These are phyloP conservation scores for Venturia carpophila DNA, from an alignment of 2,329 filamentous ascomycete species.

Conservation along the genomic window DNA sequence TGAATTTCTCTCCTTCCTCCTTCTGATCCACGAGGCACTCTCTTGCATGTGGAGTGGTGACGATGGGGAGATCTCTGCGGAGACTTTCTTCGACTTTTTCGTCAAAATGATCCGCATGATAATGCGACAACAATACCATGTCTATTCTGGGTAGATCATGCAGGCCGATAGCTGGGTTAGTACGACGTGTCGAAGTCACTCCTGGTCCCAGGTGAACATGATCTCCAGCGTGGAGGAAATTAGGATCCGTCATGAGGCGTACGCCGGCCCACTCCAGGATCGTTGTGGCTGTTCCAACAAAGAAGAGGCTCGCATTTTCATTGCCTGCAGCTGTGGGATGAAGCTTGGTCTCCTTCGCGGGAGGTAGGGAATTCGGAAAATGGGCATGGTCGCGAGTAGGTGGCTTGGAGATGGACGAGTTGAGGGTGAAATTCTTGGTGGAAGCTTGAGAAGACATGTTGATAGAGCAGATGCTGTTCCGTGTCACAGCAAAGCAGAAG, in stretches of 20 bases:
- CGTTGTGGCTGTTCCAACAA: slow-evolving; percentile 14
- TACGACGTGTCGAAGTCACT: slow-evolving; percentile 47
- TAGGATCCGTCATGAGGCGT: slow-evolving; percentile 51
- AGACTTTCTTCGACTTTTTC: slow-evolving; percentile 44
- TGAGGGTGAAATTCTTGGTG: neutral
- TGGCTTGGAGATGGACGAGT: neutral
- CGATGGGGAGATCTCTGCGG: slow-evolving; percentile 50
- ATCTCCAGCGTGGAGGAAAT: slow-evolving; percentile 58
- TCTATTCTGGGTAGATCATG: slow-evolving; percentile 53
- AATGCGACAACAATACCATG: slow-evolving; percentile 54
- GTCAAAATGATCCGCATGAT: slow-evolving; percentile 55
- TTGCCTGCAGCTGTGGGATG: slow-evolving; percentile 4
- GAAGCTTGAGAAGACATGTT: neutral
- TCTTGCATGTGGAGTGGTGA: slow-evolving; percentile 56
- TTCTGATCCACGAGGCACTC: slow-evolving; percentile 41
- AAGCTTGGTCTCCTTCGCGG: slow-evolving; percentile 5
- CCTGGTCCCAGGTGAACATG: slow-evolving; percentile 60
- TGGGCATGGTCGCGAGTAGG: slow-evolving; percentile 10
- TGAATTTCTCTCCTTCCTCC: slow-evolving; percentile 44
- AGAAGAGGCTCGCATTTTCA: slow-evolving; percentile 13
- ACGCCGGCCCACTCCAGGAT: slow-evolving; percentile 42
- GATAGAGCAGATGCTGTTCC: neutral
- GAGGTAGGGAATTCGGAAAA: neutral
- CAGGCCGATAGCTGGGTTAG: slow-evolving; percentile 53
- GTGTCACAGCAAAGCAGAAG: neutral